phyloP scores from a whole-genome alignment of 2,329 filamentous ascomycete species.

The Beauveria bassiana region DNA sequence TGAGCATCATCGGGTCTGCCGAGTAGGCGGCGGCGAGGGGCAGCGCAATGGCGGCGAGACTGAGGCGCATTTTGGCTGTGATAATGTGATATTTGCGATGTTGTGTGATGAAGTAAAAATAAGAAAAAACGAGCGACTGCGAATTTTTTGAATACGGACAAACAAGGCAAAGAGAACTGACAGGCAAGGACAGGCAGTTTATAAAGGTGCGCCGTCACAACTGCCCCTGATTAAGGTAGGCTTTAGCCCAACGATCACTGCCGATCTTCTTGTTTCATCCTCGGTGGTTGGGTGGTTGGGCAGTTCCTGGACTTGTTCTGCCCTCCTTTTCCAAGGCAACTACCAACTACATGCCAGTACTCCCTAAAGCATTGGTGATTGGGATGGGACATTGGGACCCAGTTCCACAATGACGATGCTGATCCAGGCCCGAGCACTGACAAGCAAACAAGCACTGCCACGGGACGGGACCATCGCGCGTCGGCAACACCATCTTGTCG shows the following conservation, averaged over 20 bases:
- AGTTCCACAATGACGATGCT: neutral
- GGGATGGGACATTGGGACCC: neutral
- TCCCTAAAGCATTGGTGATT: neutral
- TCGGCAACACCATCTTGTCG: neutral
- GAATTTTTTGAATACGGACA: neutral
- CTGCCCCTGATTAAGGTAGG: neutral
- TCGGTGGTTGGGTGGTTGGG: neutral
- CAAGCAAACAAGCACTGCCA: constrained; percentile 8
- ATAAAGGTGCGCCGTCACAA: neutral
- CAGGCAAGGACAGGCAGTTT: neutral
- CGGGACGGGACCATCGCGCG: neutral
- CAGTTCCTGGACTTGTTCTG: neutral
- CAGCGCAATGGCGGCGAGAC: neutral
- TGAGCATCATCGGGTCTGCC: constrained; percentile 19
- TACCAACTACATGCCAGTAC: neutral
- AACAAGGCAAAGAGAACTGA: neutral
- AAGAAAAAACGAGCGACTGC: neutral
- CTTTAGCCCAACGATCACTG: constrained; percentile 7
- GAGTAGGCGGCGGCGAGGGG: constrained; percentile 18
- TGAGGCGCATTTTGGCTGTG: constrained; percentile 5
- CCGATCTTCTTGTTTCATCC: constrained; percentile 12
- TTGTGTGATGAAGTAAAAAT: neutral
- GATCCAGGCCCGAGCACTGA: neutral
- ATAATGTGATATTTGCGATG: neutral
- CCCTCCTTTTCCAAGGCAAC: constrained; percentile 1